Percentiles rank a stretch among this genome's conserved stretches.
phyloP scores from a whole-genome alignment of 2,329 filamentous ascomycete genomes.

The Colletotrichum sp. region DNA sequence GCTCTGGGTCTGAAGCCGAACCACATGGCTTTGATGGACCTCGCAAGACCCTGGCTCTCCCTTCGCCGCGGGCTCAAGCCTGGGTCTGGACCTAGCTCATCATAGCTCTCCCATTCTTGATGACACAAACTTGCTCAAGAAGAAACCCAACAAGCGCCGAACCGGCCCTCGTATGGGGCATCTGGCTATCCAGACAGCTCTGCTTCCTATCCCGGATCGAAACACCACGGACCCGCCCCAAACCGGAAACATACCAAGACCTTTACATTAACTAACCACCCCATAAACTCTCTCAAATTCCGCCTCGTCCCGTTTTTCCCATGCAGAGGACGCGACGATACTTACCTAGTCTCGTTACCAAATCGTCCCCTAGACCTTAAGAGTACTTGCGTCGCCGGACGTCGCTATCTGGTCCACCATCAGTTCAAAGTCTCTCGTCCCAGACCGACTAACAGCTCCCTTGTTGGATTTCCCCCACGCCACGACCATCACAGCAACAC shows the following conservation, averaged over 20 bases:
- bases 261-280: not conserved
- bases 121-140: constrained; percentile 8
- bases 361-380: not conserved
- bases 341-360: not conserved
- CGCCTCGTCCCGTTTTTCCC: not conserved
- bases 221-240: constrained; percentile 2
- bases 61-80: not conserved
- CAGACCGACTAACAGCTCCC: not conserved
- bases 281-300: constrained; percentile 2
- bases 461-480: not conserved
- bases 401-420: not conserved
- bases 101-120: not conserved
- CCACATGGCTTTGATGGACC: not conserved
- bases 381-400: not conserved
- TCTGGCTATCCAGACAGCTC: not conserved
- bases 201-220: not conserved
- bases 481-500: not conserved
- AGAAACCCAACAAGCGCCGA: not conserved
- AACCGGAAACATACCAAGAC: constrained; percentile 6
- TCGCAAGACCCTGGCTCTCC: not conserved
- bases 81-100: not conserved
- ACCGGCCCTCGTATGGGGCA: not conserved
- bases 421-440: not conserved
- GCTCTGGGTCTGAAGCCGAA: not conserved
- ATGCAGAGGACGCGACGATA: not conserved